Conservation (phyloP, 176 grass and related monocot genomes). For the Carex pumila region DNA sequence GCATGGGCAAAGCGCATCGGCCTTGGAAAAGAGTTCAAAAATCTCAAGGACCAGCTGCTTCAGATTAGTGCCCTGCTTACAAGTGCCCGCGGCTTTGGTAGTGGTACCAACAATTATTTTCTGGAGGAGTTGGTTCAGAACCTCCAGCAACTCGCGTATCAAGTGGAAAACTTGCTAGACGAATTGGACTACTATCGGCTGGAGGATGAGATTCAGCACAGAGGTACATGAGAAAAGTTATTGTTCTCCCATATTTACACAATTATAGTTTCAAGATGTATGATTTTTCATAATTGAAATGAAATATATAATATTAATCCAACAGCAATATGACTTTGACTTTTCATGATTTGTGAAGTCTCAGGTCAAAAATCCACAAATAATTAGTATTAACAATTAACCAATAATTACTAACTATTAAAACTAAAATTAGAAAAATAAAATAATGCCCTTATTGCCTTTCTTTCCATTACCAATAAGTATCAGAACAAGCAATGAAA, state of each 20-base stretch:
- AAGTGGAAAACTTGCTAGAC: not conserved
- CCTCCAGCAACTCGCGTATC: not conserved
- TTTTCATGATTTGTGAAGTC: too few species aligned
- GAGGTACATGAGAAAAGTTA: not conserved
- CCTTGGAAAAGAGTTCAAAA: not conserved
- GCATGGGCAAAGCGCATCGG: not conserved
- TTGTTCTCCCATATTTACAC: not conserved
- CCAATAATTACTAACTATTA: too few species aligned
- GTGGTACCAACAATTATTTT: not conserved
- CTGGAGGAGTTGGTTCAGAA: not conserved
- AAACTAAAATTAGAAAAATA: too few species aligned
- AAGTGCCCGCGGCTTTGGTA: not conserved
- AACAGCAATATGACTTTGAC: too few species aligned
- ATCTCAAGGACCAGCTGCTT: not conserved
- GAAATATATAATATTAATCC: too few species aligned
- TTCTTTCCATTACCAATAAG: too few species aligned
- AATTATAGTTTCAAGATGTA: not conserved
- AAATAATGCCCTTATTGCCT: too few species aligned
- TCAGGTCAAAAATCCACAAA: too few species aligned
- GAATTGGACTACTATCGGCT: conserved; percentile 28
- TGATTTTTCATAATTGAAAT: too few species aligned
- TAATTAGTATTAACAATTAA: too few species aligned
- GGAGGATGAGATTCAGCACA: not conserved
- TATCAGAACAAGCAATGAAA: too few species aligned
- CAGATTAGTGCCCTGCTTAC: not conserved